These are phyloP conservation scores for Sclerotinia minor DNA, from an alignment of 2,329 filamentous ascomycete species.

Conservation along the genomic window DNA sequence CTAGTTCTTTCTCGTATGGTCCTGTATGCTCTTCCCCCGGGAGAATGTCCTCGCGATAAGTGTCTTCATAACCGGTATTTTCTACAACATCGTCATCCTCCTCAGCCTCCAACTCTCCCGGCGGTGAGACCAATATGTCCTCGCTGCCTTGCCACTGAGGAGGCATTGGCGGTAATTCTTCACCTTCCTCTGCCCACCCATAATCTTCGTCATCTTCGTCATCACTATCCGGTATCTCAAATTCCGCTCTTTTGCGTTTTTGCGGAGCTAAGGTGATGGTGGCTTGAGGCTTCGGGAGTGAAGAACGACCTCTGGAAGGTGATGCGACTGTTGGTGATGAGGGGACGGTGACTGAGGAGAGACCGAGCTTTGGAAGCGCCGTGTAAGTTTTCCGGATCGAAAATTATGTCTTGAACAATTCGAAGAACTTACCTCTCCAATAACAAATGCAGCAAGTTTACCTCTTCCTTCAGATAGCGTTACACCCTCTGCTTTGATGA, in stretches of 20 bases:
- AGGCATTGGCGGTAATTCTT: slow-evolving; percentile 56
- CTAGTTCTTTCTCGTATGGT: no score
- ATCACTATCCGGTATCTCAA: slow-evolving; percentile 62
- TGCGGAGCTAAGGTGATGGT: slow-evolving; percentile 42
- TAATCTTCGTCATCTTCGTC: slow-evolving; percentile 66
- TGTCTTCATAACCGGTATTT: no score
- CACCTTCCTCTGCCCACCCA: slow-evolving; percentile 69
- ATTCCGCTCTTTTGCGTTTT: slow-evolving; percentile 66
- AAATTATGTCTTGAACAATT: slow-evolving; percentile 3
- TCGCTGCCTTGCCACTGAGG: slow-evolving; percentile 69
- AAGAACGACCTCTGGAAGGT: neutral
- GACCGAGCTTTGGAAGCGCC: slow-evolving; percentile 23
- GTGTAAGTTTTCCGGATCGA: slow-evolving; percentile 22
- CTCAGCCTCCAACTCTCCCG: slow-evolving; percentile 22
- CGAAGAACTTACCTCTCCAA: slow-evolving; percentile 33
- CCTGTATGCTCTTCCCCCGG: no score
- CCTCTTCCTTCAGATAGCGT: slow-evolving; percentile 33
- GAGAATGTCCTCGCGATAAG: no score
- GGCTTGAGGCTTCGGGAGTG: slow-evolving; percentile 24
- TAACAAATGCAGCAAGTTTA: slow-evolving; percentile 35
- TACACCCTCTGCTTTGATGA: slow-evolving; percentile 63
- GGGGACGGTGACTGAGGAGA: slow-evolving; percentile 26
- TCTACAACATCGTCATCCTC: no score
- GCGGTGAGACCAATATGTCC: slow-evolving; percentile 53
- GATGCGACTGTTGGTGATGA: slow-evolving; percentile 14